Percentiles rank a stretch among this genome's conserved stretches.
phyloP scores from a whole-genome alignment of 2,329 filamentous ascomycete genomes.

The Xylariaceae sp. region DNA sequence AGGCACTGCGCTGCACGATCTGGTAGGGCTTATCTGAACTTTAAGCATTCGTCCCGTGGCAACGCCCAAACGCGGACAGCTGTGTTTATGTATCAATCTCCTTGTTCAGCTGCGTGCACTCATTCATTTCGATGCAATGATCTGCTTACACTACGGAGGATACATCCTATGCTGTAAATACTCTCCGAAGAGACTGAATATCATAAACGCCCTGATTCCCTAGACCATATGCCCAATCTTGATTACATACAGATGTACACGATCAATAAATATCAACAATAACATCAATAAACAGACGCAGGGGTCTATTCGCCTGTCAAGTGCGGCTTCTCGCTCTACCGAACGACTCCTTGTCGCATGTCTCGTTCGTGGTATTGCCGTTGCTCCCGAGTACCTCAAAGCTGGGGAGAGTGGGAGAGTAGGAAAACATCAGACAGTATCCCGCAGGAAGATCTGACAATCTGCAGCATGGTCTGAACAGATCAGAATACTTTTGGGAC shows the following conservation, averaged over 20 bases:
- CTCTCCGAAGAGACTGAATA: not conserved
- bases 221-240: not conserved
- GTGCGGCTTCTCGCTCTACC: constrained; percentile 30
- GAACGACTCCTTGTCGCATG: constrained; percentile 31
- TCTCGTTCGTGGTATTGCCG: constrained; percentile 22
- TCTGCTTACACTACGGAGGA: not conserved
- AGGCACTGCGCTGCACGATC: constrained; percentile 22
- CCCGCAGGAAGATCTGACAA: constrained; percentile 28
- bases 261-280: constrained; percentile 8
- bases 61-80: constrained; percentile 2
- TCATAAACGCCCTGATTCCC: not conserved
- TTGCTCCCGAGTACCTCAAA: constrained; percentile 15
- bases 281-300: constrained; percentile 24
- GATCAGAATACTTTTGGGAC: constrained; percentile 37
- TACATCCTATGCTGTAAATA: not conserved
- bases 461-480: constrained; percentile 31
- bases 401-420: not conserved
- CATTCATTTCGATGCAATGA: not conserved
- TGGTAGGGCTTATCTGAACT: constrained; percentile 24
- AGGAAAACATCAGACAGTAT: constrained; percentile 7
- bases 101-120: not conserved
- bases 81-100: constrained; percentile 9
- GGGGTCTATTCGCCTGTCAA: constrained; percentile 13
- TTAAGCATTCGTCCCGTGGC: constrained; percentile 3
- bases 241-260: not conserved